Conservation (phyloP, 257 asterid species). For the Mitragyna speciosa region DNA sequence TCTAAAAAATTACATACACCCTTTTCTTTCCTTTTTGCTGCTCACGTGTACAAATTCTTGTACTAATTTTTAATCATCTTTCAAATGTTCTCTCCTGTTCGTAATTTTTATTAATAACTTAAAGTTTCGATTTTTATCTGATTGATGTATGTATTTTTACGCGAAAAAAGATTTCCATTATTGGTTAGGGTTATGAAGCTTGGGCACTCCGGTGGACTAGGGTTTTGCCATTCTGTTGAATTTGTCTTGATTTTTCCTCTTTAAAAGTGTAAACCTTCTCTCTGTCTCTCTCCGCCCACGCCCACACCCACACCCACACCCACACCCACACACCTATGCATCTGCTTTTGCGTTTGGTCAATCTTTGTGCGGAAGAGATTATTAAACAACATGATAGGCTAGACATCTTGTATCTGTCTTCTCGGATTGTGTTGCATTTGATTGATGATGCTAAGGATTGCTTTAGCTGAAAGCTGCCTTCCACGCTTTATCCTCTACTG, state of each 20-base stretch:
- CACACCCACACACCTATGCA: background rate
- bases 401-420: background rate
- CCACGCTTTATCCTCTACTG: no score
- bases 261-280: background rate
- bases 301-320: background rate
- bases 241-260: background rate
- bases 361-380: no score
- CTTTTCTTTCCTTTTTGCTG: background rate
- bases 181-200: background rate
- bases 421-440: no score
- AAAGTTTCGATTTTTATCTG: background rate
- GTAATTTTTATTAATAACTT: no score
- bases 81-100: no score
- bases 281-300: background rate
- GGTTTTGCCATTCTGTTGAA: conserved; percentile 2
- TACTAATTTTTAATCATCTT: background rate
- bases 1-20: background rate
- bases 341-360: background rate
- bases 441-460: background rate
- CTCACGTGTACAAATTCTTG: background rate
- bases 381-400: background rate
- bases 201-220: conserved; percentile 11
- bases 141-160: conserved; percentile 10
- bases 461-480: background rate
- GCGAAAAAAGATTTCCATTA: no score